Evolutionary conservation across 345 rosid species (phyloP).

Genomic region (Pistacia integerrima): DNA sequence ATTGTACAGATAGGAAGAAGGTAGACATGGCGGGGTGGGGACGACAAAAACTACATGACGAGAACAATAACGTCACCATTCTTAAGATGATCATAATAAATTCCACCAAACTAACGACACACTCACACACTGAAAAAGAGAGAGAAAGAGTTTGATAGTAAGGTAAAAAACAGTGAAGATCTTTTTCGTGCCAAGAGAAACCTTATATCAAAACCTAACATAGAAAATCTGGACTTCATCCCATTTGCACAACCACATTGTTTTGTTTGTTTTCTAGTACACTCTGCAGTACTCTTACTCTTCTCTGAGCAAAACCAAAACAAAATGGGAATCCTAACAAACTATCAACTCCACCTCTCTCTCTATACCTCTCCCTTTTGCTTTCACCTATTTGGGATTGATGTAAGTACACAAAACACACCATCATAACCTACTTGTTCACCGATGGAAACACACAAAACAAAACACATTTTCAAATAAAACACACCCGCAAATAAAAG

Average conservation of each 20-base stretch:
- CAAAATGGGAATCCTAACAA: conserved; percentile 6
- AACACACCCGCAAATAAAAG: conserved; percentile 7
- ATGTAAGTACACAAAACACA: conserved; percentile 11
- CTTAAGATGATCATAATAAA: conserved; percentile 8
- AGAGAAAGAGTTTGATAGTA: conserved; percentile 10
- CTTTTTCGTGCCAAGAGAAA: conserved; percentile 63
- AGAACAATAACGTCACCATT: conserved; percentile 23
- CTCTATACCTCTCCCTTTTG: neutral
- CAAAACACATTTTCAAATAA: conserved; percentile 8
- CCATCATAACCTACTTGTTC: conserved; percentile 19
- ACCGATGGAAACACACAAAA: conserved; percentile 25
- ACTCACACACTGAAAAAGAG: conserved; percentile 9
- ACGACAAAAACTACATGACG: conserved; percentile 16
- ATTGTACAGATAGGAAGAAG: conserved; percentile 7
- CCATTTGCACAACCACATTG: neutral
- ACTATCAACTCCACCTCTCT: conserved; percentile 12
- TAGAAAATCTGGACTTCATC: conserved; percentile 22
- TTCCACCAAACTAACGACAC: conserved; percentile 26
- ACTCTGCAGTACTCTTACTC: neutral
- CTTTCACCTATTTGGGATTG: conserved; percentile 11
- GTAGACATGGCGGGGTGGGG: conserved; percentile 16
- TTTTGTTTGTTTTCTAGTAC: conserved; percentile 10
- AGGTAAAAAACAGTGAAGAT: conserved; percentile 27
- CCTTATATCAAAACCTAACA: conserved; percentile 43
- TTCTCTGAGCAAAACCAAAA: conserved; percentile 4